Conservation (phyloP, 208 protist genomes). For the Kentomonas sorsogonicus region DNA sequence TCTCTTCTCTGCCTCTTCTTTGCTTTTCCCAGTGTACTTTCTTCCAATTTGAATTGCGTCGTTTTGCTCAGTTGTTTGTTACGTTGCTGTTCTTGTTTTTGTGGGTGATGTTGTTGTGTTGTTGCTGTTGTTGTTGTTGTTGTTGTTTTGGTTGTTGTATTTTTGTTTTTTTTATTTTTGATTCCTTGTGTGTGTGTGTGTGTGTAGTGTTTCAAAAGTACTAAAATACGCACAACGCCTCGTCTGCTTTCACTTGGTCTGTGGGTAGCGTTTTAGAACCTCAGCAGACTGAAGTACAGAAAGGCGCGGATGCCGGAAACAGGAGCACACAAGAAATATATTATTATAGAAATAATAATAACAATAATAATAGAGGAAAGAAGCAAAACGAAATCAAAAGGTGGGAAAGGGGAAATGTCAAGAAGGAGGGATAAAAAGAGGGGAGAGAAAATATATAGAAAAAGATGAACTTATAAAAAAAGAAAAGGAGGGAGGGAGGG, state of each 20-base stretch:
- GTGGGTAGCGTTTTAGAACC: background rate
- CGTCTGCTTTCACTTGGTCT: background rate
- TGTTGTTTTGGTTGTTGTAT: background rate
- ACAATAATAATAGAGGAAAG: constrained; percentile 4
- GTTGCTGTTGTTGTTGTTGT: background rate
- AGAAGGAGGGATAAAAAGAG: too few relatives aligned
- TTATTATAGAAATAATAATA: constrained; percentile 4
- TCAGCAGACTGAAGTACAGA: background rate
- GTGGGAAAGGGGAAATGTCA: too few relatives aligned
- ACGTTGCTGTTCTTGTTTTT: background rate
- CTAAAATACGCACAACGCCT: background rate
- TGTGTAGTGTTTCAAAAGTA: constrained; percentile 1
- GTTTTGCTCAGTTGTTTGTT: background rate
- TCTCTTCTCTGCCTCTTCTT: background rate
- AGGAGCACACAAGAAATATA: background rate
- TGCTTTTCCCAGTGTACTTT: background rate
- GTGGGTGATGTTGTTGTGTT: background rate
- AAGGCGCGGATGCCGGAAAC: background rate
- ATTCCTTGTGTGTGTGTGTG: background rate
- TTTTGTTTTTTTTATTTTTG: background rate
- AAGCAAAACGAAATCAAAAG: too few relatives aligned
- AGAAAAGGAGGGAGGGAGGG: background rate
- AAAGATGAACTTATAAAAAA: constrained; percentile 1
- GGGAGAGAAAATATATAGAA: too few relatives aligned
- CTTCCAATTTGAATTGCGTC: background rate